A percentile compares a stretch with the other conserved stretches of the same genome.
Evolutionary conservation across 495 filamentous ascomycete species (phyloP).

Genomic region (Chaetomium cochliodes): DNA sequence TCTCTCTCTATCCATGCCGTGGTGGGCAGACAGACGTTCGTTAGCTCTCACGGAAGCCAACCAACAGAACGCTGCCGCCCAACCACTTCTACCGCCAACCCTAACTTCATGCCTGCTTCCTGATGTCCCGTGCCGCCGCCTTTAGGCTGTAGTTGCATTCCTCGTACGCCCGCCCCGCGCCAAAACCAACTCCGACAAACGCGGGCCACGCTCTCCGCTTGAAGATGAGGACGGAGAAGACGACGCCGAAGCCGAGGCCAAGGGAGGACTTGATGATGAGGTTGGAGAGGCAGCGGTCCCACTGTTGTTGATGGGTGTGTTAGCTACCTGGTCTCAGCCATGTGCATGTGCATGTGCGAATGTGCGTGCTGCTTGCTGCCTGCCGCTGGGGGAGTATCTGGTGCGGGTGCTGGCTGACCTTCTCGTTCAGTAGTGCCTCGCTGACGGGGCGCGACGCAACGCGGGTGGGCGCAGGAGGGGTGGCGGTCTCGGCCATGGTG

Average conservation of each 20-base stretch:
- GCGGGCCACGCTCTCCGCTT: slow-evolving; percentile 96
- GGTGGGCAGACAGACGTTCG: neutral
- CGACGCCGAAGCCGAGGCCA: slow-evolving; percentile 91
- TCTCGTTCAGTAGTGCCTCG: slow-evolving; percentile 92
- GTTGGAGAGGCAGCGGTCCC: slow-evolving; percentile 96
- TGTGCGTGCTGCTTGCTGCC: neutral
- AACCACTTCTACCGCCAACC: neutral
- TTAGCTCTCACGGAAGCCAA: neutral
- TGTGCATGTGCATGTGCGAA: no score
- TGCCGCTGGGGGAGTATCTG: neutral
- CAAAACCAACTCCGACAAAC: slow-evolving; percentile 87
- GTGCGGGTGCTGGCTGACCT: slow-evolving; percentile 58
- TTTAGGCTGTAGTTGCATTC: slow-evolving; percentile 74
- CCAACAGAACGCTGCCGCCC: neutral
- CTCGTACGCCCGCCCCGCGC: slow-evolving; percentile 93
- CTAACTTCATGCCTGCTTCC: slow-evolving; percentile 40
- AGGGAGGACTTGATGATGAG: slow-evolving; percentile 92
- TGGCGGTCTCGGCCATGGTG: slow-evolving; percentile 46
- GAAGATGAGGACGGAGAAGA: slow-evolving; percentile 97
- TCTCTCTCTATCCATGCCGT: slow-evolving; percentile 7
- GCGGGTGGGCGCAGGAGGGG: slow-evolving; percentile 40
- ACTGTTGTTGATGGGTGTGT: slow-evolving; percentile 54
- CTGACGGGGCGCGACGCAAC: slow-evolving; percentile 70
- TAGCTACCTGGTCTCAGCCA: neutral
- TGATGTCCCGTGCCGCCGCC: slow-evolving; percentile 52